phyloP scores from a whole-genome alignment of 208 protist genomes.

The Leishmania lainsoni region DNA sequence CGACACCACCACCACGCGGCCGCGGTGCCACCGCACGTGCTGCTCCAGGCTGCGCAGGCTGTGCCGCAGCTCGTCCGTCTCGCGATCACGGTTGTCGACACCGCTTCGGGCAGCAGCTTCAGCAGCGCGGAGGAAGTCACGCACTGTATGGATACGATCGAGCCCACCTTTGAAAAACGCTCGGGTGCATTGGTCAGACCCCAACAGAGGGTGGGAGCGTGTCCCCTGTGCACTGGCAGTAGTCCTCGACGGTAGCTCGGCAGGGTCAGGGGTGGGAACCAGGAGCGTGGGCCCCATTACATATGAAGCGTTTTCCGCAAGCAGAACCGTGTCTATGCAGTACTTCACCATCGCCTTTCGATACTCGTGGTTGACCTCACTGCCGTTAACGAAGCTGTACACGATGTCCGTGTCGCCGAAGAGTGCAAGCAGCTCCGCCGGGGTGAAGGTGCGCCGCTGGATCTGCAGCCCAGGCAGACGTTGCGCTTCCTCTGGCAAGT shows the following conservation, averaged over 20 bases:
- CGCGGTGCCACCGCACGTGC: constrained; percentile 87
- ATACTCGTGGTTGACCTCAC: constrained; percentile 68
- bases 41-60: constrained; percentile 94
- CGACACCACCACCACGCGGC: constrained; percentile 94
- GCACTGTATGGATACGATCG: background rate
- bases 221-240: too few species aligned
- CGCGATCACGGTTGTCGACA: constrained; percentile 22
- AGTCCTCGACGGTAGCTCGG: too few species aligned
- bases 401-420: constrained; percentile 86
- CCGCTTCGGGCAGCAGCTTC: background rate
- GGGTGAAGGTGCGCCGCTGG: constrained; percentile 34
- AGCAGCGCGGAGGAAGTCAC: background rate
- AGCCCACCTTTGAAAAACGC: background rate
- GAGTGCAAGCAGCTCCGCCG: constrained; percentile 28
- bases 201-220: too few species aligned
- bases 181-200: background rate
- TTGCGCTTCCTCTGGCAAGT: constrained; percentile 32
- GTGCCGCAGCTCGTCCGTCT: constrained; percentile 95
- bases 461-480: constrained; percentile 34
- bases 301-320: background rate
- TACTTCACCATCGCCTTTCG: constrained; percentile 16
- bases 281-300: too few species aligned
- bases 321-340: background rate
- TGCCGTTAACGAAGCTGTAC: constrained; percentile 97
- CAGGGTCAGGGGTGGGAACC: too few species aligned